A percentile compares a stretch with the other conserved stretches of the same genome.
Evolutionary conservation across 345 rosid genomes (phyloP).

Genomic region (Acer campestre): DNA sequence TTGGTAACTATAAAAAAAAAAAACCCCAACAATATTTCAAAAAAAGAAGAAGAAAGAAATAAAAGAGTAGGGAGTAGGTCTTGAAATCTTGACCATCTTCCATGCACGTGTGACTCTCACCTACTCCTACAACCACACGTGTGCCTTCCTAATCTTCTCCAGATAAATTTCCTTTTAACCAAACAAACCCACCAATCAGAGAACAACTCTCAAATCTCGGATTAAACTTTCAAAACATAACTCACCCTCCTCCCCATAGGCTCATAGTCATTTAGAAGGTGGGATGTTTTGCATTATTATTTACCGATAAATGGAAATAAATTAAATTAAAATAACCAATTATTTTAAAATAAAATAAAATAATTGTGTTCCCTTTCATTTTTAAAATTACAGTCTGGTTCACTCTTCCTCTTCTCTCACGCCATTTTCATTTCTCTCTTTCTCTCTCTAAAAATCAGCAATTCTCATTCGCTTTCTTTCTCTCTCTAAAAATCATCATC

Average conservation of each 20-base stretch:
- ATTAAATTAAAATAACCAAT: background rate
- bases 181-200: conserved; percentile 16
- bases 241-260: too few relatives aligned
- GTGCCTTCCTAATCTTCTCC: conserved; percentile 7
- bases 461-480: background rate
- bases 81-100: background rate
- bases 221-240: background rate
- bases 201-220: background rate
- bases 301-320: background rate
- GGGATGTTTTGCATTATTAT: too few relatives aligned
- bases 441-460: background rate
- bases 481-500: background rate
- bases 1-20: too few relatives aligned
- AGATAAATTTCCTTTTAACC: background rate
- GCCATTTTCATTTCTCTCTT: background rate
- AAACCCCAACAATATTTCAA: too few relatives aligned
- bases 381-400: conserved; percentile 11
- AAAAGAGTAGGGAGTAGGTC: background rate
- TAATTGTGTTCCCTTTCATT: background rate
- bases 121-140: conserved; percentile 23
- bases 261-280: too few relatives aligned
- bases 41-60: too few relatives aligned
- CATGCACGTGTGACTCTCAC: conserved; percentile 3
- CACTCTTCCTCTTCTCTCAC: conserved; percentile 16
- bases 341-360: background rate